Conservation (phyloP, 805 yeast genomes). For the Lachancea nothofagi region DNA sequence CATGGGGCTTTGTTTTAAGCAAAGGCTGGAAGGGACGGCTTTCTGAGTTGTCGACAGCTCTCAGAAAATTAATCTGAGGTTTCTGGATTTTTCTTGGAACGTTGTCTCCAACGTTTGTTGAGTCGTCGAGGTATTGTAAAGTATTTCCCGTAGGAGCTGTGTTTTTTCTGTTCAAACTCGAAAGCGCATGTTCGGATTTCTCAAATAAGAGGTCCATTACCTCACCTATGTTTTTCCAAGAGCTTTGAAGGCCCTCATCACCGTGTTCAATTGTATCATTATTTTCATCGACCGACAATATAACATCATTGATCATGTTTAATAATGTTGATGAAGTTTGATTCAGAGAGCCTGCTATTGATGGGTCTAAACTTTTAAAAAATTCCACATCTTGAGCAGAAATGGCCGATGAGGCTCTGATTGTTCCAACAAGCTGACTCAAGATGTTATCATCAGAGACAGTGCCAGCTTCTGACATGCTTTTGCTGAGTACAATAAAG, state of each 20-base stretch:
- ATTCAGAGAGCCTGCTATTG: conserved; percentile 38
- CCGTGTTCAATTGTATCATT: conserved; percentile 30
- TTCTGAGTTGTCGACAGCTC: conserved; percentile 62
- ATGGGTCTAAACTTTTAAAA: conserved; percentile 54
- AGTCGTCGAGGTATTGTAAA: conserved; percentile 49
- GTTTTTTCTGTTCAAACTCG: conserved; percentile 32
- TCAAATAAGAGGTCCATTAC: conserved; percentile 69
- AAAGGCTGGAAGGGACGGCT: conserved; percentile 71
- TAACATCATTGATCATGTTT: conserved; percentile 41
- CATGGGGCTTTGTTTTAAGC: conserved; percentile 66
- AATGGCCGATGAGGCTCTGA: conserved; percentile 62
- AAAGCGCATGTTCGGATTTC: conserved; percentile 65
- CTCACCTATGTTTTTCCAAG: conserved; percentile 61
- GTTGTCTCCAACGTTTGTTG: conserved; percentile 16
- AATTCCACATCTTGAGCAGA: conserved; percentile 81
- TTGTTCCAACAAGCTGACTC: conserved; percentile 48
- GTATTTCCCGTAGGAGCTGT: conserved; percentile 14
- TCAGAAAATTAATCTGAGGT: conserved; percentile 63
- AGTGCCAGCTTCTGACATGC: conserved; percentile 40
- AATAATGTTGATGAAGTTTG: conserved; percentile 40
- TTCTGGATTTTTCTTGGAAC: conserved; percentile 41
- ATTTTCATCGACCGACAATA: conserved; percentile 35
- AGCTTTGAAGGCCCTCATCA: conserved; percentile 40
- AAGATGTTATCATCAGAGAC: conserved; percentile 18
- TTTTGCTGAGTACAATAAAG: background rate